These are phyloP conservation scores for Lenwebbia sp. DNA, from an alignment of 345 rosid species.

Conservation along the genomic window DNA sequence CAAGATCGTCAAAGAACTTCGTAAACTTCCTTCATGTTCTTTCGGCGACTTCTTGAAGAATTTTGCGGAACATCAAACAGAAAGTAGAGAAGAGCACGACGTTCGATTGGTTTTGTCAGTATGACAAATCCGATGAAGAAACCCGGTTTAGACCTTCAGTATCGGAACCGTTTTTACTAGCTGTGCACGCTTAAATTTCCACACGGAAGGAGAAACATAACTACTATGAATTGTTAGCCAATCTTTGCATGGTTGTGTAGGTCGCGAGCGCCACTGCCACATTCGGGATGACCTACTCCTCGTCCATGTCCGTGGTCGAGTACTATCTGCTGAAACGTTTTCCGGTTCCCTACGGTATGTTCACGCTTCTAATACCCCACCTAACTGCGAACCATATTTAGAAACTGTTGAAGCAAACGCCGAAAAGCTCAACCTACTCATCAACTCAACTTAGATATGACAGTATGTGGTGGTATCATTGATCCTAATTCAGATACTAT, in stretches of 20 bases:
- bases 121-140: background rate
- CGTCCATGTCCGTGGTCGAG: conserved; percentile 12
- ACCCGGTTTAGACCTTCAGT: background rate
- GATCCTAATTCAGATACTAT: background rate
- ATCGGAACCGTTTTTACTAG: background rate
- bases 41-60: background rate
- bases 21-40: background rate
- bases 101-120: background rate
- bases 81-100: background rate
- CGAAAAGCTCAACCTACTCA: background rate
- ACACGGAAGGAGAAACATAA: background rate
- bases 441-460: background rate
- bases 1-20: background rate
- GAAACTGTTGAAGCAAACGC: background rate
- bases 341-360: conserved; percentile 2
- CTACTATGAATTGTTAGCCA: background rate
- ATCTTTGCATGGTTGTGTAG: background rate
- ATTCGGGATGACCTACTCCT: conserved; percentile 10
- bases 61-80: background rate
- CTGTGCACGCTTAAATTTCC: background rate
- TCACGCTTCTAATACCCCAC: background rate
- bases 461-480: background rate
- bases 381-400: background rate
- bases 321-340: conserved; percentile 12
- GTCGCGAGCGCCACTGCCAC: conserved; percentile 11